Conservation (phyloP, 495 filamentous ascomycete genomes). For the Podospora australis region DNA sequence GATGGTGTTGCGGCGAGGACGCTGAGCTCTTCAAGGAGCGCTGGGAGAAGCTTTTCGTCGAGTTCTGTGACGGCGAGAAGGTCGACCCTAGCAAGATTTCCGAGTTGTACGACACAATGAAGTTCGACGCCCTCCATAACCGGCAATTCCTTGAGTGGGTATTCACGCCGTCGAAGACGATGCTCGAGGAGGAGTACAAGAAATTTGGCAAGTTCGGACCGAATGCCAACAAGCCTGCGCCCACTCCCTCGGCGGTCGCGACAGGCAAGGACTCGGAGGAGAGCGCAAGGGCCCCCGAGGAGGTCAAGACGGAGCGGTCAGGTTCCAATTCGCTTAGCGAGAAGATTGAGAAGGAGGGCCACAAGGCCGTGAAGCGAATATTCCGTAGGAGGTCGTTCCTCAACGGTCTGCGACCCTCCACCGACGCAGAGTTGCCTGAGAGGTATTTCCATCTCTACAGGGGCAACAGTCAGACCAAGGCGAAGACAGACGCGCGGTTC, state of each 20-base stretch:
- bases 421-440: slow-evolving; percentile 42
- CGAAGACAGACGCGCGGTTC: slow-evolving; percentile 76
- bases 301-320: slow-evolving; percentile 3
- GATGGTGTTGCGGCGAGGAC: slow-evolving; percentile 97
- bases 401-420: slow-evolving; percentile 23
- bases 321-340: slow-evolving; percentile 18
- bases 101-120: slow-evolving; percentile 98
- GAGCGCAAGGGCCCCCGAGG: neutral
- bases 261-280: slow-evolving; percentile 16
- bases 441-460: slow-evolving; percentile 85
- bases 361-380: slow-evolving; percentile 43
- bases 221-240: neutral
- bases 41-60: slow-evolving; percentile 96
- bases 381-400: slow-evolving; percentile 48
- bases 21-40: slow-evolving; percentile 89
- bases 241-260: neutral
- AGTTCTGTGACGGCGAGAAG: slow-evolving; percentile 95
- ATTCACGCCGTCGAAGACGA: slow-evolving; percentile 71
- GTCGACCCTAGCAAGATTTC: slow-evolving; percentile 97
- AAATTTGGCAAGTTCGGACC: slow-evolving; percentile 21
- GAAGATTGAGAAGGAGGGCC: slow-evolving; percentile 29
- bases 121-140: slow-evolving; percentile 96
- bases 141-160: slow-evolving; percentile 96
- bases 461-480: slow-evolving; percentile 69
- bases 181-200: slow-evolving; percentile 58